Evolutionary conservation across 2,329 filamentous ascomycete species (phyloP), one percentile per base, ranked within the genome.

Genomic region (Fusarium sp.): DNA sequence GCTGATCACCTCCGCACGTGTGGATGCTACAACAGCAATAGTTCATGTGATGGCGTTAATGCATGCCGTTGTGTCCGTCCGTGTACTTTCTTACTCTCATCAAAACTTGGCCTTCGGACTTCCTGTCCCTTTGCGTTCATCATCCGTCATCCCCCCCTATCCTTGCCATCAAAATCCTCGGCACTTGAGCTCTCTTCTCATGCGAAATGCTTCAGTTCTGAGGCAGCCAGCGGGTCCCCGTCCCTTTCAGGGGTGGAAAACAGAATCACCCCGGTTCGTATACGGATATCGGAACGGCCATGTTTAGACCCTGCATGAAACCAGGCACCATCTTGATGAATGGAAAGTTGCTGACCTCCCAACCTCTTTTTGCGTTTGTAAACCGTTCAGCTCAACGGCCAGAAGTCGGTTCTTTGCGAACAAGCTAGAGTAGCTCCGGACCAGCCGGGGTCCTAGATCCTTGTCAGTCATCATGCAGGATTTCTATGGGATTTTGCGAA

Each of bases 271-370:
- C 60, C 59, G 57, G 74, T 27, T 33, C 48, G 48, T 54, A 52
- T 52, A 54, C 72, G 69, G 74, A 54, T 52, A 75, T 75, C 31
- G 45, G 68, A 39, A 20, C 27, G 48, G 18, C 48, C 27, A 54
- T 69, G 41, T 58, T 58, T 33, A 75, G 65, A 64, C 65, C 69
- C 65, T 75, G 72, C 72, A 72, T 75, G 56, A 68, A 65, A 31
- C 27, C 29, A 57, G 35, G 50, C 60, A 74, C 61, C 71, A 56
- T 37, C 43, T 65, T 65, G 27, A 52, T 52, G 27, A 31, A 54
- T 39, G 57, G 60, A 59, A 27, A 71, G 69, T 64, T 67, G 52
- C 66, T 70, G 70, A 67, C 64, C 24, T 35, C 22, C 64, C 24
- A 41, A 33, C 59, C 48, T 54, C 58, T 54, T 50, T 50, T 33